Percentiles rank a stretch among this genome's conserved stretches.
Evolutionary conservation across 23 red algal genomes (phyloP).

Genomic region (Cyanidioschyzon merolae): DNA sequence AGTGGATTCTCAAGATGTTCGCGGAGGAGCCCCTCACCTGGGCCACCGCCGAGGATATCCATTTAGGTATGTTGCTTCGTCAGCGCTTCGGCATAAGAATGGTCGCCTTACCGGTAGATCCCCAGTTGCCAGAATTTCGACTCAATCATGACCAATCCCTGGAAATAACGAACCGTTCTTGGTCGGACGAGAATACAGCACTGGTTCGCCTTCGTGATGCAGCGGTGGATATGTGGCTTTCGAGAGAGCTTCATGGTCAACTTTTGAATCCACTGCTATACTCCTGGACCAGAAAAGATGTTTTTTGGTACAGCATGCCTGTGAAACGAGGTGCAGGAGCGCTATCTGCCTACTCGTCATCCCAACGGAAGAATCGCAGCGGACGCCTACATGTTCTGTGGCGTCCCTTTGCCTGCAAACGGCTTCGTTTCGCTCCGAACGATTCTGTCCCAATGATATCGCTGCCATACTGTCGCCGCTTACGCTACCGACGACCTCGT

Average conservation of each 20-base stretch:
- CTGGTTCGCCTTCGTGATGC: neutral
- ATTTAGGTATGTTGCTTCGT: neutral
- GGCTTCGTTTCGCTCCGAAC: neutral
- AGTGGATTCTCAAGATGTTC: neutral
- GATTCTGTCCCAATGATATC: neutral
- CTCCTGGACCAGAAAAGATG: neutral
- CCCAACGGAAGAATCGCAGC: neutral
- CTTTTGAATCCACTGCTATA: neutral
- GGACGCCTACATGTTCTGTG: neutral
- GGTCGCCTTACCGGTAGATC: neutral
- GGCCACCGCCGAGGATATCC: conserved; percentile 5
- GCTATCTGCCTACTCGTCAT: neutral
- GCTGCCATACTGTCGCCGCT: neutral
- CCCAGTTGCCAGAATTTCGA: neutral
- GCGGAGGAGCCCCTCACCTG: neutral
- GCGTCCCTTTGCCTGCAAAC: conserved; percentile 2
- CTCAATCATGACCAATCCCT: neutral
- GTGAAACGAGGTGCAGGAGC: neutral
- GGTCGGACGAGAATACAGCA: neutral
- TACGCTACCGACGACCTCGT: neutral
- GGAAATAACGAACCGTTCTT: neutral
- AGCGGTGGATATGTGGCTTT: neutral
- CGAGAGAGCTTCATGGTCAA: neutral
- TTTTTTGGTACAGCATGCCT: neutral
- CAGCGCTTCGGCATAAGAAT: neutral